Conservation (phyloP, 2,329 filamentous ascomycete genomes). For the Paracoccidioides lutzii region DNA sequence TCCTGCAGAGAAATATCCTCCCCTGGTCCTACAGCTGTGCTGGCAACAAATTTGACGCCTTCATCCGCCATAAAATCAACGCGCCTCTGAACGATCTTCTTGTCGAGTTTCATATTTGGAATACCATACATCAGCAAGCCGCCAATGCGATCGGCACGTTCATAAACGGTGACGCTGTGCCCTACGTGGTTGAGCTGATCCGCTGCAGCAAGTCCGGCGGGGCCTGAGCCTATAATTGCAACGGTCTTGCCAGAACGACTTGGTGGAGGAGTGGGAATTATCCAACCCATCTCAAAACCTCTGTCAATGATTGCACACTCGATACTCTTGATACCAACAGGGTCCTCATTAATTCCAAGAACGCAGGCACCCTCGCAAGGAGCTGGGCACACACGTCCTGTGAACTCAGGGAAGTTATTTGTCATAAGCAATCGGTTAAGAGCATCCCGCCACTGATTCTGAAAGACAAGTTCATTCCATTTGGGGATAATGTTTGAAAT, state of each 20-base stretch:
- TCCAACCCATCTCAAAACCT: constrained; percentile 97
- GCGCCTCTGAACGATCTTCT: constrained; percentile 88
- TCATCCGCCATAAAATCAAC: constrained; percentile 90
- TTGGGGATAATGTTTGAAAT: constrained; percentile 98
- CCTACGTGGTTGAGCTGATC: constrained; percentile 92
- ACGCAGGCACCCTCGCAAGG: constrained; percentile 95
- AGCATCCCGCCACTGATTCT: constrained; percentile 76
- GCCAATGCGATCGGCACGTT: constrained; percentile 80
- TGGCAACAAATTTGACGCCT: constrained; percentile 70
- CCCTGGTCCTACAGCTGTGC: constrained; percentile 64
- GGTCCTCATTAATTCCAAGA: constrained; percentile 90
- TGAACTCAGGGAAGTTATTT: constrained; percentile 98
- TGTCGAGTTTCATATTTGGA: constrained; percentile 99
- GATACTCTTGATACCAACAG: constrained; percentile 95
- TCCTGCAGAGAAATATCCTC: constrained; percentile 54
- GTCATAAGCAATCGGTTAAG: constrained; percentile 87
- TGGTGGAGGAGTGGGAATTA: constrained; percentile 68
- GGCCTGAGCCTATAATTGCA: constrained; percentile 82
- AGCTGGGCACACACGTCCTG: constrained; percentile 88
- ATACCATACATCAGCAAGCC: constrained; percentile 97
- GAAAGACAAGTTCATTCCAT: constrained; percentile 73
- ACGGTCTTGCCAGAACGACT: constrained; percentile 77
- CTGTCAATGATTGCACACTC: constrained; percentile 97
- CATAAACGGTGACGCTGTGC: constrained; percentile 78
- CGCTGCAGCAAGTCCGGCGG: constrained; percentile 75